These are phyloP conservation scores for Haplographium delicatum DNA, from an alignment of 495 filamentous ascomycete species.

Conservation along the genomic window DNA sequence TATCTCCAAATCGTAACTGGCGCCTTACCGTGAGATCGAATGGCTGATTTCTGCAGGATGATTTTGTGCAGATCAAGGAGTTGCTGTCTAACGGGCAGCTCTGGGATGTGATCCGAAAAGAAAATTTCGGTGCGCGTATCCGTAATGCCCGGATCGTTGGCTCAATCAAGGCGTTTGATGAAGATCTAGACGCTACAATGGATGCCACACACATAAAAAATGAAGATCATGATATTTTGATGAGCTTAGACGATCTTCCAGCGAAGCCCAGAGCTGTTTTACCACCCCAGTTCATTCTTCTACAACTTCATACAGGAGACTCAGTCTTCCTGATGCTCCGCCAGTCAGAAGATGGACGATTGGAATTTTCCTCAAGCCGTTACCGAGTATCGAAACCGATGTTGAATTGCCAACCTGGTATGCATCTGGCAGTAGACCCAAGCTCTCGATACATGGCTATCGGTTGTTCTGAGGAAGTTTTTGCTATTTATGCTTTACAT, in stretches of 20 bases:
- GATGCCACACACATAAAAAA: conserved; percentile 27
- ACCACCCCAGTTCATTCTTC: conserved; percentile 71
- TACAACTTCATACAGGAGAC: conserved; percentile 64
- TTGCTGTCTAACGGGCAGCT: conserved; percentile 57
- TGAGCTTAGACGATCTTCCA: conserved; percentile 20
- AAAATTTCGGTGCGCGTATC: conserved; percentile 69
- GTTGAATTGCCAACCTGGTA: conserved; percentile 58
- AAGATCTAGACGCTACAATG: conserved; percentile 11
- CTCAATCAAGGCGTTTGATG: conserved; percentile 12
- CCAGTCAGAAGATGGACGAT: conserved; percentile 33
- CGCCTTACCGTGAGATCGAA: neutral
- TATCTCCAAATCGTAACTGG: neutral
- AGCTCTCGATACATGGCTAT: conserved; percentile 45
- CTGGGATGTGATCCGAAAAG: conserved; percentile 63
- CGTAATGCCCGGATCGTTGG: conserved; percentile 56
- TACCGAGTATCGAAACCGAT: conserved; percentile 52
- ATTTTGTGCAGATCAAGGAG: conserved; percentile 67
- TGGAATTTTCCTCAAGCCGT: conserved; percentile 54
- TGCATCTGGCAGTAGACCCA: conserved; percentile 80
- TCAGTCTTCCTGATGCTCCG: conserved; percentile 66
- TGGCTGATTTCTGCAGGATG: conserved; percentile 43
- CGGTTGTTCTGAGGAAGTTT: conserved; percentile 36
- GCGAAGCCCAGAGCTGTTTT: conserved; percentile 27
- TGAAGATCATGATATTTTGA: conserved; percentile 27
- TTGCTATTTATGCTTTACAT: conserved; percentile 57